These are phyloP conservation scores for Blastobotrys terrestris DNA, from an alignment of 805 yeast genomes.

Conservation along the genomic window DNA sequence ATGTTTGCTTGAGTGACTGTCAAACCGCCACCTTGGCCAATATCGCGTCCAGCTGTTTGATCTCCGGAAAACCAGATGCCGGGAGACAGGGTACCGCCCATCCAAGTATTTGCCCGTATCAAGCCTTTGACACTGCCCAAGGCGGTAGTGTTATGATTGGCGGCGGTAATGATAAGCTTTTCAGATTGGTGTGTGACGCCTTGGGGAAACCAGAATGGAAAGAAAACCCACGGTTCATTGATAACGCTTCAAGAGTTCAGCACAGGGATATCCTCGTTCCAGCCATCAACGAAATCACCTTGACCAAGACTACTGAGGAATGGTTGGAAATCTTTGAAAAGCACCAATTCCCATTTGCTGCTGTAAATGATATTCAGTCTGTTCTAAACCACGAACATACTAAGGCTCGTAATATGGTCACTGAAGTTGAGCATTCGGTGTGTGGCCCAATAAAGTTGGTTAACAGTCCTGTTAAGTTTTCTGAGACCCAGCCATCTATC, in stretches of 20 bases:
- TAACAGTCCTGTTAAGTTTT: conserved; percentile 35
- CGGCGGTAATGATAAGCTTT: conserved; percentile 37
- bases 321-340: conserved; percentile 33
- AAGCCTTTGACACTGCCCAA: conserved; percentile 33
- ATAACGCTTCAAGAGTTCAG: conserved; percentile 34
- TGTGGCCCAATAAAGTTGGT: conserved; percentile 34
- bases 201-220: conserved; percentile 35
- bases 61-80: conserved; percentile 34
- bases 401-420: conserved; percentile 34
- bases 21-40: conserved; percentile 37
- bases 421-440: conserved; percentile 31
- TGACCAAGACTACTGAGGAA: conserved; percentile 29
- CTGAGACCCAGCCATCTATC: conserved; percentile 31
- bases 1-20: conserved; percentile 34
- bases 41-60: conserved; percentile 34
- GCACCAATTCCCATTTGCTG: conserved; percentile 35
- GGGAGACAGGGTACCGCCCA: conserved; percentile 40
- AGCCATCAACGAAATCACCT: conserved; percentile 27
- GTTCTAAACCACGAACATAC: conserved; percentile 34
- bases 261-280: conserved; percentile 31
- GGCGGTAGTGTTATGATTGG: conserved; percentile 37
- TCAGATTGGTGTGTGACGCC: conserved; percentile 29
- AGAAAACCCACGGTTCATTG: conserved; percentile 27
- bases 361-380: conserved; percentile 35
- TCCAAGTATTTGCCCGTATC: conserved; percentile 38